phyloP scores from a whole-genome alignment of 2,329 filamentous ascomycete genomes.

The Leptographium galeiforme region DNA sequence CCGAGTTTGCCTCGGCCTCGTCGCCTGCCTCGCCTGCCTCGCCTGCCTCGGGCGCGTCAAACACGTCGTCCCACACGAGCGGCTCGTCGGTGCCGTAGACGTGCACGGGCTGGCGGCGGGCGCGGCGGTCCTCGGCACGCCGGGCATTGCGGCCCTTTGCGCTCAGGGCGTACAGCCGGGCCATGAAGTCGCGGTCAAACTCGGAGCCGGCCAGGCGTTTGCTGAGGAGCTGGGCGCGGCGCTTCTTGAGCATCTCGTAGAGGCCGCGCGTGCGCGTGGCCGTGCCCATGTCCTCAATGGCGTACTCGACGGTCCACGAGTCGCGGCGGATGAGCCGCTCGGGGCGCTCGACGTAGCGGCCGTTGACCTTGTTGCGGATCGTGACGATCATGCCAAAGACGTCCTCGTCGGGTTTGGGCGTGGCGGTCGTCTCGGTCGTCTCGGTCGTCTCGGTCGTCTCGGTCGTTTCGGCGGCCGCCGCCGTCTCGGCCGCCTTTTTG shows the following conservation, averaged over 20 bases:
- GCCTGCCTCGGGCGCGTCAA: constrained; percentile 11
- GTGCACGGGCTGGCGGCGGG: constrained; percentile 31
- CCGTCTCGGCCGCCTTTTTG: not conserved
- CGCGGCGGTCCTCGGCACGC: constrained; percentile 27
- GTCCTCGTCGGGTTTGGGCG: constrained; percentile 13
- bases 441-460: not conserved
- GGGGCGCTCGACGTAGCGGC: constrained; percentile 48
- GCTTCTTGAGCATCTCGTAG: constrained; percentile 8
- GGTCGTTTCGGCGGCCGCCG: not conserved
- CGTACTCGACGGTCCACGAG: constrained; percentile 69
- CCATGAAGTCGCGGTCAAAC: constrained; percentile 10
- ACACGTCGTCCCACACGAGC: constrained; percentile 21
- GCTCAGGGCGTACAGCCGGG: constrained; percentile 8
- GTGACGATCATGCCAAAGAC: constrained; percentile 60
- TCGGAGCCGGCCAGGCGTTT: not conserved
- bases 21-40: not conserved
- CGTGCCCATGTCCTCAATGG: constrained; percentile 35
- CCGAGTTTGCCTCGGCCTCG: not conserved
- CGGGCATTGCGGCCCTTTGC: constrained; percentile 9
- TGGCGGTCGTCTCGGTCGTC: not conserved
- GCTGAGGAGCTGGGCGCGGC: constrained; percentile 5
- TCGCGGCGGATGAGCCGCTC: constrained; percentile 22
- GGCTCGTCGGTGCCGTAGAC: constrained; percentile 30
- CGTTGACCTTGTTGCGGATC: constrained; percentile 56
- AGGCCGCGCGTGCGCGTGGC: constrained; percentile 3